phyloP scores from a whole-genome alignment of 768 basidiomycete genomes.

The Agaricus bisporus region DNA sequence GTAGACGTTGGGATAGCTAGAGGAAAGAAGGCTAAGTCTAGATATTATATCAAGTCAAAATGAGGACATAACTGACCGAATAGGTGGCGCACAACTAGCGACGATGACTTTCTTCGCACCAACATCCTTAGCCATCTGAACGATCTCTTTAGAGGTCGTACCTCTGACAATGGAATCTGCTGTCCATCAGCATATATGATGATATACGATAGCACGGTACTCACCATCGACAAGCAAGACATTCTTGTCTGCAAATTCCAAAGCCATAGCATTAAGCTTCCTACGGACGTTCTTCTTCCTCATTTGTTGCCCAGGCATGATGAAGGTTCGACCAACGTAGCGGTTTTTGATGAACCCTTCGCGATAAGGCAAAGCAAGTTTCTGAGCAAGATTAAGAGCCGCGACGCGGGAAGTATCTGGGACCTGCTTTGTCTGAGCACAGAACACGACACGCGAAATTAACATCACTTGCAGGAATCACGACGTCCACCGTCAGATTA shows the following conservation, averaged over 20 bases:
- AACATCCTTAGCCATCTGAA: conserved; percentile 99
- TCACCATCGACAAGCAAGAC: conserved; percentile 94
- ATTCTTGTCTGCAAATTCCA: conserved; percentile 89
- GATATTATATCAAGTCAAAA: too few species aligned
- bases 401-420: conserved; percentile 97
- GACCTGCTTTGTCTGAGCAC: conserved; percentile 41
- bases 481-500: conserved; percentile 81
- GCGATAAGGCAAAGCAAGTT: conserved; percentile 82
- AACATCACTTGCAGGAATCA: conserved; percentile 70
- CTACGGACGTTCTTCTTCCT: conserved; percentile 90
- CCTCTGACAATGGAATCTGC: conserved; percentile 97
- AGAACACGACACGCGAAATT: neutral
- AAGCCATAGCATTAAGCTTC: conserved; percentile 97
- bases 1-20: conserved; percentile 88
- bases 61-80: conserved; percentile 48
- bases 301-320: conserved; percentile 99
- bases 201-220: conserved; percentile 13
- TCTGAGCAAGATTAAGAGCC: conserved; percentile 91
- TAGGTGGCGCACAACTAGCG: conserved; percentile 95
- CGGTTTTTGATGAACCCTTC: conserved; percentile 99
- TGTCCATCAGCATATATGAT: neutral
- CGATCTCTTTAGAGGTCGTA: conserved; percentile 96
- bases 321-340: conserved; percentile 97
- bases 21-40: neutral
- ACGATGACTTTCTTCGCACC: conserved; percentile 95